Evolutionary conservation across 176 grass and related monocot species (phyloP).

Genomic region (Carex pumila): DNA sequence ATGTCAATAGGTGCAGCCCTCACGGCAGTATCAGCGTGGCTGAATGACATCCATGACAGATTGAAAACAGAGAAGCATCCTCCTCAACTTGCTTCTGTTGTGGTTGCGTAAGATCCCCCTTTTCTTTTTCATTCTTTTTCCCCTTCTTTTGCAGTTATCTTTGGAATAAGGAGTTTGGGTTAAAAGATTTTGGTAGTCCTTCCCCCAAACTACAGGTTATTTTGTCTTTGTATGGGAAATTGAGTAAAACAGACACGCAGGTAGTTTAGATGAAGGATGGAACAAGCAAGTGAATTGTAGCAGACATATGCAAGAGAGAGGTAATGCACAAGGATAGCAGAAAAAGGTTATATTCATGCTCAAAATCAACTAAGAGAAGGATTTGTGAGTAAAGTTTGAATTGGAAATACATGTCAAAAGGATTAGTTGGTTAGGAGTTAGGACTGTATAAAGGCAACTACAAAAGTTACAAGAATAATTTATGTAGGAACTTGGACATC

Average conservation of each 20-base stretch:
- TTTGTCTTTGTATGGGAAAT: neutral
- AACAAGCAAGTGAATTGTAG: neutral
- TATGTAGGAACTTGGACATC: neutral
- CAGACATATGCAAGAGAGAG: neutral
- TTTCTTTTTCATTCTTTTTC: neutral
- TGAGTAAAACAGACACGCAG: neutral
- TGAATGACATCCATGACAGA: constrained; percentile 62
- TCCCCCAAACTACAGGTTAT: neutral
- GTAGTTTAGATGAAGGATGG: neutral
- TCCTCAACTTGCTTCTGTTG: constrained; percentile 72
- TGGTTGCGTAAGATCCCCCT: constrained; percentile 59
- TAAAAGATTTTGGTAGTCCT: neutral
- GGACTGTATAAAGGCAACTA: neutral
- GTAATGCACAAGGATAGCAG: neutral
- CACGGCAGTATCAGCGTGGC: constrained; percentile 71
- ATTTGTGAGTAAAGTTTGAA: neutral
- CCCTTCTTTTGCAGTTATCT: neutral
- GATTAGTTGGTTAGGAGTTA: neutral
- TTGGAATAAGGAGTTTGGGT: neutral
- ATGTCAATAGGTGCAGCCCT: constrained; percentile 89
- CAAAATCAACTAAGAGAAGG: neutral
- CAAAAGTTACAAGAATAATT: neutral
- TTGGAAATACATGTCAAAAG: neutral
- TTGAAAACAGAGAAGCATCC: constrained; percentile 58
- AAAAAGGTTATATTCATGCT: neutral